These are phyloP conservation scores for Psilocybe cyanescens DNA, from an alignment of 768 basidiomycete species.

Conservation along the genomic window DNA sequence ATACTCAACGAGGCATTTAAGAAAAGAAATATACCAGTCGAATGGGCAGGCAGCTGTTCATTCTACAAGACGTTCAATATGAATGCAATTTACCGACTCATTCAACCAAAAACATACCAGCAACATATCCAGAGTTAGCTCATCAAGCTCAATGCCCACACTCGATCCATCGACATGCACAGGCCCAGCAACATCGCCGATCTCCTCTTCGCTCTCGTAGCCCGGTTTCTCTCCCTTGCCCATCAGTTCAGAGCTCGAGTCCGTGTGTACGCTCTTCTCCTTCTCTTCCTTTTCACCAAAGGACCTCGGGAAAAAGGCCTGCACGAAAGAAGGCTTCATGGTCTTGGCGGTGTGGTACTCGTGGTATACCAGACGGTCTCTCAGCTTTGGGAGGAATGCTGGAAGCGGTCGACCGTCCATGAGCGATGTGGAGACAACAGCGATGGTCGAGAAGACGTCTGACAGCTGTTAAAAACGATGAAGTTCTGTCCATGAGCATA, in stretches of 20 bases:
- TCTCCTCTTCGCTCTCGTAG: constrained; percentile 10
- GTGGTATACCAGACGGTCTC: constrained; percentile 49
- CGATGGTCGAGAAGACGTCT: constrained; percentile 44
- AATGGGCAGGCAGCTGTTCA: constrained; percentile 46
- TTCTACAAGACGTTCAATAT: constrained; percentile 29
- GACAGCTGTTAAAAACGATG: constrained; percentile 33
- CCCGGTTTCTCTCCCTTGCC: background rate
- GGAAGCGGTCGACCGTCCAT: constrained; percentile 39
- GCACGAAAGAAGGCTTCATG: background rate
- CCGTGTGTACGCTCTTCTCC: constrained; percentile 1
- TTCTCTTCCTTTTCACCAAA: background rate
- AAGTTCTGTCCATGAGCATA: background rate
- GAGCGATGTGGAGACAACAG: constrained; percentile 42
- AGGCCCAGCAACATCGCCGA: constrained; percentile 25
- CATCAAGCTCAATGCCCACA: constrained; percentile 44
- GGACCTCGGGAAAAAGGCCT: background rate
- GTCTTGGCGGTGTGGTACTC: constrained; percentile 32
- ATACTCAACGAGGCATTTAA: background rate
- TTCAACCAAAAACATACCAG: constrained; percentile 29
- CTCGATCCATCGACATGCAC: constrained; percentile 43
- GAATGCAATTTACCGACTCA: background rate
- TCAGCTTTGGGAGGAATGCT: constrained; percentile 39
- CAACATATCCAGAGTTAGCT: constrained; percentile 41
- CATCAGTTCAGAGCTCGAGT: constrained; percentile 10
- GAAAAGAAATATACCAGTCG: constrained; percentile 34